Percentiles rank a stretch among this genome's conserved stretches.
These are phyloP conservation scores for Aspergillus asperescens DNA, from an alignment of 495 filamentous ascomycete genomes.

Conservation along the genomic window DNA sequence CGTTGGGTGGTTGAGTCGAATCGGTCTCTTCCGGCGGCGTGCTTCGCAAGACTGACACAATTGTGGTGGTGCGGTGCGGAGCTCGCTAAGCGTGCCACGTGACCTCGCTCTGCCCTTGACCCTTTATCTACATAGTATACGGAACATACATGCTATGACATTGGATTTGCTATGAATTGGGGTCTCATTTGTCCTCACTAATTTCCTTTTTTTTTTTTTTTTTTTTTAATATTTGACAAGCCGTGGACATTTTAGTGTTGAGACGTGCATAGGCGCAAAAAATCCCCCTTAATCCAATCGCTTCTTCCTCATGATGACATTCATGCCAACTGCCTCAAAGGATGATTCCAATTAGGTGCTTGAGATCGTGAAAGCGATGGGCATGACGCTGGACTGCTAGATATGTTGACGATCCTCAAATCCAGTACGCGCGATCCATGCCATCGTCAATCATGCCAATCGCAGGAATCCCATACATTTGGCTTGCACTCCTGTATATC, in stretches of 20 bases:
- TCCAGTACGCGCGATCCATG: background rate
- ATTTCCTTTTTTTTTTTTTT: background rate
- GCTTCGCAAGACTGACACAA: conserved; percentile 34
- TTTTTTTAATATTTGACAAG: background rate
- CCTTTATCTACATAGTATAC: background rate
- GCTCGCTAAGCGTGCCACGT: conserved; percentile 47
- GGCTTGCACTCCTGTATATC: conserved; percentile 24
- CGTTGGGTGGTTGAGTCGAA: conserved; percentile 48
- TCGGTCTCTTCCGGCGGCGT: conserved; percentile 41
- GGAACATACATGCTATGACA: background rate
- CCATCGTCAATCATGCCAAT: conserved; percentile 22
- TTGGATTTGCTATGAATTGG: background rate
- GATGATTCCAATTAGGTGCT: background rate
- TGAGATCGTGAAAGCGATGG: background rate
- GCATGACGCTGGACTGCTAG: too few relatives aligned
- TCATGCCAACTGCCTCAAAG: background rate
- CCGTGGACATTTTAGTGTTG: background rate
- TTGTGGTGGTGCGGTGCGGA: conserved; percentile 43
- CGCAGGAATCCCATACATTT: conserved; percentile 23
- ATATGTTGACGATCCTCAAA: too few relatives aligned
- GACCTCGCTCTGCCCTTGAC: conserved; percentile 40
- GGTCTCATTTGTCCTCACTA: background rate
- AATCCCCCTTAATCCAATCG: background rate
- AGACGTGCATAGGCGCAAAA: background rate
- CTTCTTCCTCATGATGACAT: background rate